Evolutionary conservation across 176 grass and related monocot genomes (phyloP).

Genomic region (Paspalum vaginatum): DNA sequence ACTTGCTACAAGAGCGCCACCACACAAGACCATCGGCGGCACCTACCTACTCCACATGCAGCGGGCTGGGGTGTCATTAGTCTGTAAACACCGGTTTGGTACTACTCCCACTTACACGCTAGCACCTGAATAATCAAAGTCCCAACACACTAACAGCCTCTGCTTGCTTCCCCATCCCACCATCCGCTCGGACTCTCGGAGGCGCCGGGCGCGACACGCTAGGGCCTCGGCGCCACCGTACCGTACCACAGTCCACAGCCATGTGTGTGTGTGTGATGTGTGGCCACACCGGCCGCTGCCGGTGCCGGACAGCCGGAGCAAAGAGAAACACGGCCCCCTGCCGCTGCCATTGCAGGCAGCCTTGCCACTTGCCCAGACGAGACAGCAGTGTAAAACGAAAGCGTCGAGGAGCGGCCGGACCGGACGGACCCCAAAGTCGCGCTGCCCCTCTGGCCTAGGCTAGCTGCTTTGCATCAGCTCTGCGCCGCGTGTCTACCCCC

Average conservation of each 20-base stretch:
- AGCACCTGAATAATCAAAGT: conserved; percentile 25
- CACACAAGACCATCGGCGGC: background rate
- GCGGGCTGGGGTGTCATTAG: background rate
- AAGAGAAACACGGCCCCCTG: conserved; percentile 8
- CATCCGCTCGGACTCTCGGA: too few species aligned
- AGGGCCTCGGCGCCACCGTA: too few species aligned
- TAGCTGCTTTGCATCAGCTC: too few species aligned
- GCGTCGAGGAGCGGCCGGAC: too few species aligned
- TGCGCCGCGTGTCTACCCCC: too few species aligned
- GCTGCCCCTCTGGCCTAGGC: too few species aligned
- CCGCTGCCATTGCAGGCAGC: background rate
- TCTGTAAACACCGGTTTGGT: conserved; percentile 20
- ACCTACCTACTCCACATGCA: background rate
- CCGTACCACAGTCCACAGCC: too few species aligned
- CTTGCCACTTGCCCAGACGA: background rate
- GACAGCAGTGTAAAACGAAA: too few species aligned
- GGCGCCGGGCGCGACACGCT: too few species aligned
- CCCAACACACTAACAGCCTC: background rate
- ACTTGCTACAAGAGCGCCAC: background rate
- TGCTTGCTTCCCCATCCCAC: background rate
- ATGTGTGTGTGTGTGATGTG: background rate
- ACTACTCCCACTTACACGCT: background rate
- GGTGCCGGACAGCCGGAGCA: background rate
- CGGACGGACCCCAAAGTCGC: too few species aligned
- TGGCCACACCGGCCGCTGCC: conserved; percentile 8